phyloP scores from a whole-genome alignment of 1,139 yeast genomes.

The Diutina pseudorugosa region DNA sequence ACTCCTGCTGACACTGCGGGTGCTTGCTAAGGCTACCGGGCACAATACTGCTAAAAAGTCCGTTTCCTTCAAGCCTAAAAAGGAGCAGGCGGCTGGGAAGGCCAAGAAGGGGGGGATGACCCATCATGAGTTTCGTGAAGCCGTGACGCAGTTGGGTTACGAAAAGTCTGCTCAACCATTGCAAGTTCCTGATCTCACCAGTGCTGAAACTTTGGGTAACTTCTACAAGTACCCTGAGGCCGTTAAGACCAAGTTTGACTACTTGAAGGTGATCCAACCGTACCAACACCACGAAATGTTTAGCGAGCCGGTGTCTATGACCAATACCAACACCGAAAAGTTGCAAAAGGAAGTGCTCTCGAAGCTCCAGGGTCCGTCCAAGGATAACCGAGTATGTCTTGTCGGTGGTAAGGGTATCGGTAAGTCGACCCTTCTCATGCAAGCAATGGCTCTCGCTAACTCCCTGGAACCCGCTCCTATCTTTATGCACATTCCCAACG shows the following conservation, averaged over 20 bases:
- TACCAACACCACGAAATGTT: conserved; percentile 56
- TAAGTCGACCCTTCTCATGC: conserved; percentile 63
- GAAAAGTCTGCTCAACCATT: conserved; percentile 20
- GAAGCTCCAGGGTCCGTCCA: conserved; percentile 15
- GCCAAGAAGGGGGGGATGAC: conserved; percentile 33
- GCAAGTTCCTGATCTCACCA: conserved; percentile 7
- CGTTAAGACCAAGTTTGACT: conserved; percentile 16
- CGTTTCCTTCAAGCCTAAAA: conserved; percentile 5
- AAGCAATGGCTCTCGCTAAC: conserved; percentile 47
- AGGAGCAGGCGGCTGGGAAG: conserved; percentile 9
- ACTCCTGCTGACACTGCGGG: background rate
- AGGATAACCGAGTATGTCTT: conserved; percentile 41
- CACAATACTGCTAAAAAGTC: conserved; percentile 11
- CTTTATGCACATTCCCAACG: conserved; percentile 55
- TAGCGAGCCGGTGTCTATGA: conserved; percentile 41
- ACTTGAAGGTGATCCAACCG: conserved; percentile 47
- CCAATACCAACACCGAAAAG: conserved; percentile 25
- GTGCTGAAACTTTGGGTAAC: conserved; percentile 8
- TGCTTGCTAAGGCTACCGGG: background rate
- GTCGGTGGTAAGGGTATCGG: conserved; percentile 74
- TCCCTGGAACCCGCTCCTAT: conserved; percentile 33
- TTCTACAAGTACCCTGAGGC: conserved; percentile 15
- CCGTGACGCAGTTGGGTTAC: conserved; percentile 24
- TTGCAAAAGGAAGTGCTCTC: conserved; percentile 16
- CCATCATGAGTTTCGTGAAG: conserved; percentile 28